Conservation (phyloP, 2,329 filamentous ascomycete genomes). For the Cytospora mali region DNA sequence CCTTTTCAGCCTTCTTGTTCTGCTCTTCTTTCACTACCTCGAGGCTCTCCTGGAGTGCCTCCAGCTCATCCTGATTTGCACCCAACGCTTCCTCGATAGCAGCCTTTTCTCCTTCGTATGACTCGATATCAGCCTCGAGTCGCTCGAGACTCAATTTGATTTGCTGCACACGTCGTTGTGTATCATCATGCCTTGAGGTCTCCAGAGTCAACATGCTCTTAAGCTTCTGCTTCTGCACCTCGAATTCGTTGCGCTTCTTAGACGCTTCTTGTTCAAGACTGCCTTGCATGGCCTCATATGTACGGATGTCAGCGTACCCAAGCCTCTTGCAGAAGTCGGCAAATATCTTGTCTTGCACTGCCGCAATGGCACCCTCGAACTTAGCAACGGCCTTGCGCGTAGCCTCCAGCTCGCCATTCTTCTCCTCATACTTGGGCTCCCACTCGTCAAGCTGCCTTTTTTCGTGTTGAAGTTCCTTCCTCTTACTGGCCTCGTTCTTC, state of each 20-base stretch:
- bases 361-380: constrained; percentile 66
- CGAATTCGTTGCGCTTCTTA: constrained; percentile 84
- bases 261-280: constrained; percentile 87
- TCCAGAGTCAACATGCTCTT: constrained; percentile 64
- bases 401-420: constrained; percentile 67
- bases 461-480: constrained; percentile 75
- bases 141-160: constrained; percentile 69
- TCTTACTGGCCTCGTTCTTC: constrained; percentile 82
- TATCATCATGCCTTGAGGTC: constrained; percentile 54
- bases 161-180: constrained; percentile 67
- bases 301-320: constrained; percentile 85
- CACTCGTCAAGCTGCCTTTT: constrained; percentile 74
- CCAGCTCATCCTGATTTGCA: constrained; percentile 73
- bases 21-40: constrained; percentile 70
- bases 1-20: constrained; percentile 70
- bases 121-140: constrained; percentile 68
- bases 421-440: constrained; percentile 76
- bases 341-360: constrained; percentile 89
- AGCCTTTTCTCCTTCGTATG: constrained; percentile 72
- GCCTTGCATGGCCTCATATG: constrained; percentile 92
- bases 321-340: constrained; percentile 81
- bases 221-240: constrained; percentile 77
- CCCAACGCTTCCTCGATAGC: constrained; percentile 74
- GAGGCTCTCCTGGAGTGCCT: constrained; percentile 72
- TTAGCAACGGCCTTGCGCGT: constrained; percentile 53